Percentiles rank a stretch among this genome's conserved stretches.
These are phyloP conservation scores for Yamadazyma triangularis DNA, from an alignment of 1,139 yeast species.

Conservation along the genomic window DNA sequence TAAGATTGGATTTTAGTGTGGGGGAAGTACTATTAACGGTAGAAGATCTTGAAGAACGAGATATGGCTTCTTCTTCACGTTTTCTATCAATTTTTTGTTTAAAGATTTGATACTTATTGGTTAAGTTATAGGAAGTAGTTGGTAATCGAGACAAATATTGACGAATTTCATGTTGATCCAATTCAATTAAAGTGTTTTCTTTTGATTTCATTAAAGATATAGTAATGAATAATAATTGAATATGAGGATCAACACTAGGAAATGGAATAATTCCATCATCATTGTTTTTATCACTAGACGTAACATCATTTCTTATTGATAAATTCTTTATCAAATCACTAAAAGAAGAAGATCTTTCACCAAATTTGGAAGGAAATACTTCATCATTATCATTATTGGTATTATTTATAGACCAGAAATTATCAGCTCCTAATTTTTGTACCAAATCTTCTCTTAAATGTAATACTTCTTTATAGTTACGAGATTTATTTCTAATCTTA, in stretches of 20 bases:
- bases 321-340: not conserved
- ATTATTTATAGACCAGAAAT: conserved; percentile 32
- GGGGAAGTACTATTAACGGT: conserved; percentile 3
- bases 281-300: conserved; percentile 4
- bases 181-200: conserved; percentile 72
- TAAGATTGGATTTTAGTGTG: no score
- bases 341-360: conserved; percentile 3
- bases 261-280: conserved; percentile 40
- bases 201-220: conserved; percentile 78
- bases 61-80: conserved; percentile 13
- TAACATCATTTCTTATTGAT: not conserved
- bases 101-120: conserved; percentile 32
- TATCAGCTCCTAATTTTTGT: conserved; percentile 38
- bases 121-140: conserved; percentile 33
- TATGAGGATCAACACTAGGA: conserved; percentile 70
- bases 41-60: conserved; percentile 12
- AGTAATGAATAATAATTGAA: conserved; percentile 71
- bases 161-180: conserved; percentile 85
- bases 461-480: conserved; percentile 30
- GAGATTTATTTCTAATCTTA: conserved; percentile 44
- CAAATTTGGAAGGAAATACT: no score
- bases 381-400: not conserved
- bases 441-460: conserved; percentile 19
- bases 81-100: conserved; percentile 19
- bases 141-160: conserved; percentile 65